Percentiles rank a stretch among this genome's conserved stretches.
phyloP scores from a whole-genome alignment of 257 asterid species.

The Asclepias syriaca region DNA sequence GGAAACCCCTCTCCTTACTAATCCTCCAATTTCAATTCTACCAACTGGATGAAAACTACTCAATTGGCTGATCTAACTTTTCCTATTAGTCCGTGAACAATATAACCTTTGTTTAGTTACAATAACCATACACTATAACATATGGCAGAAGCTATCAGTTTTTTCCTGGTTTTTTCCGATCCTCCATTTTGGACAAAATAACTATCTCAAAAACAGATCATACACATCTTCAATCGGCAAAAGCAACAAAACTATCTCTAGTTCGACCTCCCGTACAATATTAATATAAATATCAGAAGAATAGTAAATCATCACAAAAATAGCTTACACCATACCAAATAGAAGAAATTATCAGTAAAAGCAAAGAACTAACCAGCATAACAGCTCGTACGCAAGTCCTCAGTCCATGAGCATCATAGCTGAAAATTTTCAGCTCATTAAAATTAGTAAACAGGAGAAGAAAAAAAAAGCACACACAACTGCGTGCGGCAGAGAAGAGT shows the following conservation, averaged over 20 bases:
- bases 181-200: not conserved
- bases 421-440: conserved; percentile 27
- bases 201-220: not conserved
- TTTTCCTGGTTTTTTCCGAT: not conserved
- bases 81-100: not conserved
- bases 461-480: not conserved
- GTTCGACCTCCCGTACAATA: not conserved
- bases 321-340: not conserved
- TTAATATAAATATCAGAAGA: not conserved
- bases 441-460: not conserved
- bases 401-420: conserved; percentile 68
- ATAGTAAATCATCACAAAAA: not conserved
- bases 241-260: not conserved
- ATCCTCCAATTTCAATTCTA: not conserved
- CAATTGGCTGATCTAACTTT: not conserved
- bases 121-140: not conserved
- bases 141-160: not conserved
- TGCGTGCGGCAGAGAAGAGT: not conserved
- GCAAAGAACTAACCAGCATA: conserved; percentile 52
- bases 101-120: not conserved
- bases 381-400: conserved; percentile 84
- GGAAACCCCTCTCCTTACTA: not conserved
- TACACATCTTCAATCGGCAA: not conserved
- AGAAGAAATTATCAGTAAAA: not conserved
- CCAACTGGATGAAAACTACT: not conserved